Evolutionary conservation across 2,329 filamentous ascomycete genomes (phyloP).

Genomic region (Dendrostoma leiphaemia): DNA sequence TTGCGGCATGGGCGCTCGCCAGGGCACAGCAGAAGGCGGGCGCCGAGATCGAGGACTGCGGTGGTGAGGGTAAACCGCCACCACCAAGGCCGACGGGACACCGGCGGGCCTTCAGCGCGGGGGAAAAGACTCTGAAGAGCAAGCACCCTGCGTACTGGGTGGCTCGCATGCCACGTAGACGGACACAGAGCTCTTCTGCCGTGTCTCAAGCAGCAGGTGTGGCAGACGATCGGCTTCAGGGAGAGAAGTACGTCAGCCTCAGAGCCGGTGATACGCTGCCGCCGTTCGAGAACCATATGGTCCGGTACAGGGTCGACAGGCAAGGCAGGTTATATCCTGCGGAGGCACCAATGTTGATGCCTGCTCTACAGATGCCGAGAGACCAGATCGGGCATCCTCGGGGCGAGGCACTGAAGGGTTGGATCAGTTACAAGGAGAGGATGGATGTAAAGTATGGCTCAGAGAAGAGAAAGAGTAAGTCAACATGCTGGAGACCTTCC

Average conservation of each 20-base stretch:
- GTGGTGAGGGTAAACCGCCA: neutral
- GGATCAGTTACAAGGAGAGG: neutral
- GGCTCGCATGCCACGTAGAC: too few relatives aligned
- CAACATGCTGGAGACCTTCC: neutral
- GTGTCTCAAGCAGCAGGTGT: too few relatives aligned
- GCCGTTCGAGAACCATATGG: neutral
- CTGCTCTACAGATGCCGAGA: neutral
- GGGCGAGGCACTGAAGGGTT: neutral
- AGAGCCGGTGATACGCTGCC: neutral
- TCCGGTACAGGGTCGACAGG: neutral
- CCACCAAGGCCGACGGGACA: too few relatives aligned
- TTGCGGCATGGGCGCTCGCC: neutral
- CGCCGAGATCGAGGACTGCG: neutral
- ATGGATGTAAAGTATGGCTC: neutral
- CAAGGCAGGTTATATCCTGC: neutral
- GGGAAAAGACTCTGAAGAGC: too few relatives aligned
- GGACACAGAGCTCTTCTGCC: too few relatives aligned
- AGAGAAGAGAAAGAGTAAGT: neutral
- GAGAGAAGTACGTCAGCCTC: neutral
- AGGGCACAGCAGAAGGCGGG: neutral
- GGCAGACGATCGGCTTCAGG: too few relatives aligned
- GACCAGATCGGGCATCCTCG: neutral
- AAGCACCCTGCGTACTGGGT: too few relatives aligned
- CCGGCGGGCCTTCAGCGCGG: too few relatives aligned
- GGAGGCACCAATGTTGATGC: neutral